Evolutionary conservation across 2,329 filamentous ascomycete genomes (phyloP).

Genomic region (Penicillium sp.): DNA sequence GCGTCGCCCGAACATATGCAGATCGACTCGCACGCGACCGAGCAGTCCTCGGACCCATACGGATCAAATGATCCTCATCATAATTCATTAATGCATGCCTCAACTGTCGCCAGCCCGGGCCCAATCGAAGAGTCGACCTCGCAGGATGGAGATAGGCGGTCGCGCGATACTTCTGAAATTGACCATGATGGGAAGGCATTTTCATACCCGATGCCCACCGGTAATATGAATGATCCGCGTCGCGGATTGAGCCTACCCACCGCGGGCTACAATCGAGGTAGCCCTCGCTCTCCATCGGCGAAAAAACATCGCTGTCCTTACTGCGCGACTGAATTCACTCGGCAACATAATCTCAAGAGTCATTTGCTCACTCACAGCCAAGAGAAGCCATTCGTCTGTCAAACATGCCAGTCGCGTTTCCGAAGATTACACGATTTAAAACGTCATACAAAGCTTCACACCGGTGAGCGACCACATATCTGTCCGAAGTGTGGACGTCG

Average conservation of each 20-base stretch:
- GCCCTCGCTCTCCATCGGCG: constrained; percentile 65
- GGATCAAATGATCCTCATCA: constrained; percentile 51
- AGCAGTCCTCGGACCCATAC: constrained; percentile 41
- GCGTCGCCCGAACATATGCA: constrained; percentile 47
- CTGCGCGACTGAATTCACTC: constrained; percentile 93
- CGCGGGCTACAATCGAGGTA: constrained; percentile 53
- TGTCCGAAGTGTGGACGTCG: constrained; percentile 92
- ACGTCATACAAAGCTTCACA: constrained; percentile 92
- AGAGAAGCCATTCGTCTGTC: constrained; percentile 94
- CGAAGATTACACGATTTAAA: constrained; percentile 91
- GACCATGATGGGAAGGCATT: constrained; percentile 52
- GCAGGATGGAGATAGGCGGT: constrained; percentile 43
- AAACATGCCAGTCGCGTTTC: constrained; percentile 90
- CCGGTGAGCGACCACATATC: constrained; percentile 89
- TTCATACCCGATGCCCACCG: constrained; percentile 61
- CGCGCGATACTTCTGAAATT: constrained; percentile 37
- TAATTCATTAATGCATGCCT: constrained; percentile 50
- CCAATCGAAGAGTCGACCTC: constrained; percentile 45
- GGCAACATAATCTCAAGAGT: constrained; percentile 96
- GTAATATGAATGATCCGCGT: constrained; percentile 48
- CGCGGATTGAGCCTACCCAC: constrained; percentile 58
- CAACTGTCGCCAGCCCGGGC: constrained; percentile 47
- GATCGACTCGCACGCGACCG: constrained; percentile 50
- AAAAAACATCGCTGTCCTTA: constrained; percentile 97
- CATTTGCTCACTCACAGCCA: constrained; percentile 96